phyloP scores from a whole-genome alignment of 2,329 filamentous ascomycete genomes.

The Fusarium siculi region DNA sequence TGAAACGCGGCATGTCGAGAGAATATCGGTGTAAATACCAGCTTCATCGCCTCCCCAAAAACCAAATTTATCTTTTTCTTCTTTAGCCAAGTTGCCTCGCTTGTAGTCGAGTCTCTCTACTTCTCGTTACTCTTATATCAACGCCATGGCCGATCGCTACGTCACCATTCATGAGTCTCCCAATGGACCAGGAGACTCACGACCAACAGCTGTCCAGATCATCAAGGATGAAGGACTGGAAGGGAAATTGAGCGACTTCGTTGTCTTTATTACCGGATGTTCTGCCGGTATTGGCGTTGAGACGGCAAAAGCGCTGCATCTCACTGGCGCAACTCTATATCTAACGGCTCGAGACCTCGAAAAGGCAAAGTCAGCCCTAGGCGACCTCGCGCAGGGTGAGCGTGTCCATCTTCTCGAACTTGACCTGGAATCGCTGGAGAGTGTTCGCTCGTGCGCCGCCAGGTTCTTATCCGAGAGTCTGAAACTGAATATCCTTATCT shows the following conservation, averaged over 20 bases:
- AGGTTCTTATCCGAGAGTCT: neutral
- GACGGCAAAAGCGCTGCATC: neutral
- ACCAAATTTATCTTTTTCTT: neutral
- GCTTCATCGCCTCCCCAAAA: rapidly evolving
- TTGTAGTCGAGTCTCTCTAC: rapidly evolving
- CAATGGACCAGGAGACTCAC: neutral
- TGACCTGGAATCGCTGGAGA: neutral
- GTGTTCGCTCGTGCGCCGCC: neutral
- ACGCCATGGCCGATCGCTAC: constrained; percentile 10
- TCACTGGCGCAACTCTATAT: neutral
- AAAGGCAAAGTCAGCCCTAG: neutral
- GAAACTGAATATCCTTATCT: neutral
- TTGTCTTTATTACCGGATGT: neutral
- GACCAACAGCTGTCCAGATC: neutral
- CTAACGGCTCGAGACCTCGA: neutral
- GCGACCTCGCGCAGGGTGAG: neutral
- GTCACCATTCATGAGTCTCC: constrained; percentile 1
- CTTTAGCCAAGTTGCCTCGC: rapidly evolving
- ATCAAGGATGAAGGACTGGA: neutral
- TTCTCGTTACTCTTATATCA: too few species aligned
- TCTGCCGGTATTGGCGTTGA: neutral
- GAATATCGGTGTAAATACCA: neutral
- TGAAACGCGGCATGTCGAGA: neutral
- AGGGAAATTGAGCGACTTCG: neutral
- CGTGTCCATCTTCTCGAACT: neutral